Percentiles rank a stretch among this genome's conserved stretches.
Conservation (phyloP, 345 rosid genomes). For the Eucalyptus shirleyi region DNA sequence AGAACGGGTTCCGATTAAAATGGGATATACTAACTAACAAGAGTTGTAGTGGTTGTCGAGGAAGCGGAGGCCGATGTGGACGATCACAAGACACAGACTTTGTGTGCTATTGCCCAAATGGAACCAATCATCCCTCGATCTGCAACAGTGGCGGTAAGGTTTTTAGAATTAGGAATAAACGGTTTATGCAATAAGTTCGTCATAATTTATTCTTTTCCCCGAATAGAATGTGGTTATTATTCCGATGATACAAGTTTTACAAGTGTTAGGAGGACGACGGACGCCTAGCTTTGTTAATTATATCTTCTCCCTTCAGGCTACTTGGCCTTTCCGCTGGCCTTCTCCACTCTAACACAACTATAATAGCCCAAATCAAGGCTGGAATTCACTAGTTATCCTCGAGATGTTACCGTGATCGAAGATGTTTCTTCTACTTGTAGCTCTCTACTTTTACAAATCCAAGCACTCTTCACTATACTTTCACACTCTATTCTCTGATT, state of each 20-base stretch:
- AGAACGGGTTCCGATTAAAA: not conserved
- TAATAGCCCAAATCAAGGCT: too few species aligned
- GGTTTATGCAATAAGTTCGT: not conserved
- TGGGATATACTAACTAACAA: not conserved
- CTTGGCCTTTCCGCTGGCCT: too few species aligned
- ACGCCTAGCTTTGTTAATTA: not conserved
- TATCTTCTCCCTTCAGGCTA: too few species aligned
- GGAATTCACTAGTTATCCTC: too few species aligned
- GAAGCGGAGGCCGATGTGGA: conserved; percentile 20
- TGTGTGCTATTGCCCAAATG: conserved; percentile 11
- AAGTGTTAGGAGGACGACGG: rapidly evolving
- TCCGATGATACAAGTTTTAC: not conserved
- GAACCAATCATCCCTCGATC: not conserved
- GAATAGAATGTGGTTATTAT: rapidly evolving
- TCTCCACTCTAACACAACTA: too few species aligned
- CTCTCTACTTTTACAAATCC: too few species aligned
- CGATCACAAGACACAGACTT: not conserved
- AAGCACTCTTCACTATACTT: too few species aligned
- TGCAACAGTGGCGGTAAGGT: not conserved
- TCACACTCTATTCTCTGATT: too few species aligned
- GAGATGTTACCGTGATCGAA: too few species aligned
- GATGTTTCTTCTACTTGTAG: too few species aligned
- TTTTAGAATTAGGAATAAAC: not conserved
- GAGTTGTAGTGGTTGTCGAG: not conserved
- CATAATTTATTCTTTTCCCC: not conserved